Conservation (phyloP, 768 basidiomycete genomes). For the Termitomyces sp. region DNA sequence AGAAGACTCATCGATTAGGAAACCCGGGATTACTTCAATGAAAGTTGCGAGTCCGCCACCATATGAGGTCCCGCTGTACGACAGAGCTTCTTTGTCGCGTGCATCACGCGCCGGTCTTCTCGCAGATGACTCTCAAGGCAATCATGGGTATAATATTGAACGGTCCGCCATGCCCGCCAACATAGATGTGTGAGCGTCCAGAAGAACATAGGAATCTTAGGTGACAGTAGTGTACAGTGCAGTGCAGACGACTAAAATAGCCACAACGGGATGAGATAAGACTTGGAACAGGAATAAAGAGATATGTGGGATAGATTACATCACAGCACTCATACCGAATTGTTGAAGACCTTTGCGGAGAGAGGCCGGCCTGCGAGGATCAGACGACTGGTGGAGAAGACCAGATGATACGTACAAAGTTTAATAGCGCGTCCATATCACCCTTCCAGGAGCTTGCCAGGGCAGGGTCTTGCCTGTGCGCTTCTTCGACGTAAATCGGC, state of each 20-base stretch:
- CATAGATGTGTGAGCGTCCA: constrained; percentile 24
- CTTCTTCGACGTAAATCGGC: constrained; percentile 16
- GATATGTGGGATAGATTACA: constrained; percentile 39
- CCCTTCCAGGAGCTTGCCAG: constrained; percentile 16
- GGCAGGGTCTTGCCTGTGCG: constrained; percentile 14
- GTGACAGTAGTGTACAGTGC: constrained; percentile 26
- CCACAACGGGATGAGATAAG: no score
- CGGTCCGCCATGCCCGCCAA: constrained; percentile 21
- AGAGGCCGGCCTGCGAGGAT: constrained; percentile 18
- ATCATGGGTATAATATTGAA: constrained; percentile 15
- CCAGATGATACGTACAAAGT: constrained; percentile 13
- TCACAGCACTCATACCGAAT: constrained; percentile 31
- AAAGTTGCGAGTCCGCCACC: constrained; percentile 28
- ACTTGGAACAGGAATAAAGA: constrained; percentile 46
- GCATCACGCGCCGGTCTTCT: constrained; percentile 21
- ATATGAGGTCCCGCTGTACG: constrained; percentile 28
- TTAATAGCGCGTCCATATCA: constrained; percentile 15
- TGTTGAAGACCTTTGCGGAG: constrained; percentile 27
- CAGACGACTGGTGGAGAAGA: not conserved
- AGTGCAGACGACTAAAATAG: constrained; percentile 22
- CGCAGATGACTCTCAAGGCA: constrained; percentile 11
- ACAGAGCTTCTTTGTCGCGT: constrained; percentile 29
- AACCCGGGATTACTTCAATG: constrained; percentile 27
- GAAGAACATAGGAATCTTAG: constrained; percentile 22
- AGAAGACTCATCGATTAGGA: constrained; percentile 3